A percentile compares a stretch with the other conserved stretches of the same genome.
Conservation (phyloP, 257 asterid species). For the Gentiana dahurica region DNA sequence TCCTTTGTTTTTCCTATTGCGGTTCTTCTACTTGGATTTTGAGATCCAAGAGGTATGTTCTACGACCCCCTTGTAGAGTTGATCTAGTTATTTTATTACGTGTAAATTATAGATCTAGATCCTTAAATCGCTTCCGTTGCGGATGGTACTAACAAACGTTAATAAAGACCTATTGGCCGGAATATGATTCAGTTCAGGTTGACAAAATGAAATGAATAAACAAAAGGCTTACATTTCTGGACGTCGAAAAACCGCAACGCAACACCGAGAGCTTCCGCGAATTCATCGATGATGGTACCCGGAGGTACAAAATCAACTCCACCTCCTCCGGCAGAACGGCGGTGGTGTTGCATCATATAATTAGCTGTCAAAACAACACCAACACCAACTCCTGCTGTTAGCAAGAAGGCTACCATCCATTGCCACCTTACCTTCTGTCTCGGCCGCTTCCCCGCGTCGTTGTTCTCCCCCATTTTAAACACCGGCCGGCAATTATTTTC, state of each 20-base stretch:
- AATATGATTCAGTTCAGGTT: no score
- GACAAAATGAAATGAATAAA: no score
- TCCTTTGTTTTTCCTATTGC: no score
- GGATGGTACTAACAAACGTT: no score
- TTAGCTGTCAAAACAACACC: constrained; percentile 16
- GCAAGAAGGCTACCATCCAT: constrained; percentile 25
- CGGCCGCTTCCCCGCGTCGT: constrained; percentile 32
- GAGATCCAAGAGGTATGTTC: no score
- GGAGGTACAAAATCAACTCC: constrained; percentile 53
- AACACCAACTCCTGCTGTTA: constrained; percentile 25
- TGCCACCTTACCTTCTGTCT: constrained; percentile 35
- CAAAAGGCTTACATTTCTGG: constrained; percentile 37
- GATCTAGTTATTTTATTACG: no score
- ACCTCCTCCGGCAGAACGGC: constrained; percentile 22
- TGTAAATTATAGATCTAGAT: no score
- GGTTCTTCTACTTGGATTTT: no score
- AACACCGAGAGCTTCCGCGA: constrained; percentile 43
- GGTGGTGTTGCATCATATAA: constrained; percentile 10
- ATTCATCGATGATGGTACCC: constrained; percentile 26
- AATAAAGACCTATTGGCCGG: no score
- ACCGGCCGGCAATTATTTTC: no score
- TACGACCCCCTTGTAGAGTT: no score
- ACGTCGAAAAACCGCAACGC: constrained; percentile 74
- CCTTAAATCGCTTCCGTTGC: no score
- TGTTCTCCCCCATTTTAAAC: background rate